Evolutionary conservation across 257 asterid species (phyloP).

Genomic region (Fraxinus anomala): DNA sequence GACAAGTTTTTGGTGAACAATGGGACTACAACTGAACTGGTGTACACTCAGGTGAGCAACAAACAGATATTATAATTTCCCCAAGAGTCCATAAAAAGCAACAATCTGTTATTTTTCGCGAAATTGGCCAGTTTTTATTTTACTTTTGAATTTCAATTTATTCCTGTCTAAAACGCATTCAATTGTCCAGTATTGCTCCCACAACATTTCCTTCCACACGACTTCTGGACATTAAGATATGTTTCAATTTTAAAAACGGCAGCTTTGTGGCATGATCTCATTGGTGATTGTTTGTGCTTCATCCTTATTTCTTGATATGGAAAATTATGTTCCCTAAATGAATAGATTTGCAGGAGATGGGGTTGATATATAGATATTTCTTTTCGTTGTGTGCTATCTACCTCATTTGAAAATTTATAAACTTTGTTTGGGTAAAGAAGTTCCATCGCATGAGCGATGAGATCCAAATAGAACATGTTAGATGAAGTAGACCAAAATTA

Average conservation of each 20-base stretch:
- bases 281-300: background rate
- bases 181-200: conserved; percentile 7
- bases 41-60: conserved; percentile 17
- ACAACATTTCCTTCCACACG: background rate
- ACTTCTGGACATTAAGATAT: conserved; percentile 16
- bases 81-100: background rate
- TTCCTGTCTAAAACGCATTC: background rate
- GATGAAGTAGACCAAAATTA: too few species aligned
- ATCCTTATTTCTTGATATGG: background rate
- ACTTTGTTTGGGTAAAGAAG: background rate
- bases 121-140: background rate
- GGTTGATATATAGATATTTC: background rate
- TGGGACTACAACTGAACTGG: conserved; percentile 8
- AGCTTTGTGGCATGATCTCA: conserved; percentile 16
- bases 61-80: background rate
- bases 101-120: background rate
- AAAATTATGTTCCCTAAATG: background rate
- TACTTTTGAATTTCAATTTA: background rate
- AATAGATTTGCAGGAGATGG: background rate
- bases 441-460: background rate
- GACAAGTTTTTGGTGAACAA: conserved; percentile 2
- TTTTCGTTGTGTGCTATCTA: background rate
- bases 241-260: conserved; percentile 1
- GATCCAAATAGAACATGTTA: background rate
- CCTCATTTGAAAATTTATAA: background rate